phyloP scores from a whole-genome alignment of 768 basidiomycete genomes.

The Termitomyces heimii region DNA sequence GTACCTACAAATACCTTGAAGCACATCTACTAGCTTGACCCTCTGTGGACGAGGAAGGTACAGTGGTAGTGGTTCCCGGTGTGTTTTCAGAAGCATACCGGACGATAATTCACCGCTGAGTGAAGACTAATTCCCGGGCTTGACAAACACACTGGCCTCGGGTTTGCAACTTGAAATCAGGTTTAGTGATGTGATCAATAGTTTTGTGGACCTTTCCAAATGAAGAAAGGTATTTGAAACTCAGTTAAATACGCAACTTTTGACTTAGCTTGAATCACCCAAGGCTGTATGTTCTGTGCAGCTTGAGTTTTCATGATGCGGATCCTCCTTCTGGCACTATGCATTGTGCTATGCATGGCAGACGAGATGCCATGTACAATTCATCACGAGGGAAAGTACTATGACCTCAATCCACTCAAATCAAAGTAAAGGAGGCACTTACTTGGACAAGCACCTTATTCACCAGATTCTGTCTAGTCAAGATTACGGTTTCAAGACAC shows the following conservation, averaged over 20 bases:
- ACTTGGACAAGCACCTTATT: background rate
- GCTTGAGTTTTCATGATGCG: background rate
- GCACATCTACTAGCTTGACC: background rate
- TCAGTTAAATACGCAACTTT: background rate
- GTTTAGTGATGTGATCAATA: background rate
- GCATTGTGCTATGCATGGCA: conserved; percentile 2
- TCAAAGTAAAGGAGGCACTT: conserved; percentile 35
- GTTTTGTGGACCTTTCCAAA: background rate
- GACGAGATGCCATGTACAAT: conserved; percentile 59
- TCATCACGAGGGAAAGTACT: conserved; percentile 51
- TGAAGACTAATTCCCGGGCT: background rate
- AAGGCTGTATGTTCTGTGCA: background rate
- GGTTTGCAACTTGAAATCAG: background rate
- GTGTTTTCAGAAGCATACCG: background rate
- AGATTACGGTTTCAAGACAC: conserved; percentile 54
- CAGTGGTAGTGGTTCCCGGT: background rate
- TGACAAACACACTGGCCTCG: too few relatives aligned
- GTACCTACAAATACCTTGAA: background rate
- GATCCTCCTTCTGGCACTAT: background rate
- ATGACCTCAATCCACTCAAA: conserved; percentile 60
- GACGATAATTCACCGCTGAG: background rate
- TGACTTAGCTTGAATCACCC: background rate
- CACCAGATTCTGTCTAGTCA: conserved; percentile 34
- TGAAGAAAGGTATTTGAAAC: background rate
- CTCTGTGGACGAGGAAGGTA: background rate